Evolutionary conservation across 1,284 basidiomycete genomes (phyloP).

Genomic region (Hymenochaete sp.): DNA sequence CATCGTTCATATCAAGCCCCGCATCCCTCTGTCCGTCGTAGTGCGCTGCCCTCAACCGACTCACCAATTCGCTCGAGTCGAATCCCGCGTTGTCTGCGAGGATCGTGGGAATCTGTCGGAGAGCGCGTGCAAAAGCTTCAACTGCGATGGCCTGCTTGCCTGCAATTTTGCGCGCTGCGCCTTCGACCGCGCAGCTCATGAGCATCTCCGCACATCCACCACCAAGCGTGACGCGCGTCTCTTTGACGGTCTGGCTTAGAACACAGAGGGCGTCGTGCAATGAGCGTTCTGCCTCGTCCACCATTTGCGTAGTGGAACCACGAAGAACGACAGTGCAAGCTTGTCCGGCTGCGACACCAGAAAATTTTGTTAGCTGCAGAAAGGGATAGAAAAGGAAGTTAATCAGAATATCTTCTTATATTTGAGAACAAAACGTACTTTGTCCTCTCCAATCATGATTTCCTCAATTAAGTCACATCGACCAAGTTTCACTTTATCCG

Average conservation of each 20-base stretch:
- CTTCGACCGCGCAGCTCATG: conserved; percentile 93
- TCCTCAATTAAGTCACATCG: conserved; percentile 95
- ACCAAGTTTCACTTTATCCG: conserved; percentile 91
- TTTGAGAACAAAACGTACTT: conserved; percentile 42
- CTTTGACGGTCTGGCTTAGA: conserved; percentile 95
- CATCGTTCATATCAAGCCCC: conserved; percentile 88
- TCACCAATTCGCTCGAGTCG: conserved; percentile 93
- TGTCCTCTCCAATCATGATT: conserved; percentile 99
- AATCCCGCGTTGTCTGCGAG: conserved; percentile 97
- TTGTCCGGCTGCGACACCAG: conserved; percentile 94
- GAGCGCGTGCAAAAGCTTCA: conserved; percentile 83
- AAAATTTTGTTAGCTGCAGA: conserved; percentile 92
- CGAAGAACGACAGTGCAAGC: conserved; percentile 99
- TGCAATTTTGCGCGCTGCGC: conserved; percentile 74
- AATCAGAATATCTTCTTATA: neutral
- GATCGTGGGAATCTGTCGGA: conserved; percentile 94
- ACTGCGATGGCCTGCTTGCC: conserved; percentile 96
- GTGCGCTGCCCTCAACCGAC: conserved; percentile 87
- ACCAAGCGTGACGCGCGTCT: conserved; percentile 89
- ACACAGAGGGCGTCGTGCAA: conserved; percentile 97
- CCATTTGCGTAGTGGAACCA: conserved; percentile 97
- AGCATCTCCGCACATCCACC: conserved; percentile 98
- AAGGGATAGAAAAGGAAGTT: conserved; percentile 2
- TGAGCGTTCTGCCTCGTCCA: conserved; percentile 97
- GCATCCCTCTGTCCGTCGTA: conserved; percentile 82